These are phyloP conservation scores for Syzygium malaccense DNA, from an alignment of 441 rosid genomes.

Conservation along the genomic window DNA sequence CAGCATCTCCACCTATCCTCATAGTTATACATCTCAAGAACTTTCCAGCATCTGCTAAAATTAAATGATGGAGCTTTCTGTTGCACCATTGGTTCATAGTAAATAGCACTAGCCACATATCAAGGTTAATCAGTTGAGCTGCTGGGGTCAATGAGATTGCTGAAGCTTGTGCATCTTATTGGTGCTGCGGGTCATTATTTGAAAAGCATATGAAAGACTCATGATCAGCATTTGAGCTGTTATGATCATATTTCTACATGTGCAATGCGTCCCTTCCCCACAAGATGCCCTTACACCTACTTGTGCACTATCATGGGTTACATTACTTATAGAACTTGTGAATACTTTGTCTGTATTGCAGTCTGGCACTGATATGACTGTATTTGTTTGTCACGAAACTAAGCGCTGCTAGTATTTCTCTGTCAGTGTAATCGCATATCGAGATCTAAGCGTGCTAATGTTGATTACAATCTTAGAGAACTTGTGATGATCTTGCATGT, in stretches of 20 bases:
- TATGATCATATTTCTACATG: neutral
- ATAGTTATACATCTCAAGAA: neutral
- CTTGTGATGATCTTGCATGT: neutral
- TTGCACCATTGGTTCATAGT: neutral
- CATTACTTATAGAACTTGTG: neutral
- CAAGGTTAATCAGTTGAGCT: neutral
- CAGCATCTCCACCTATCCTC: neutral
- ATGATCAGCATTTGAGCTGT: neutral
- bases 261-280: neutral
- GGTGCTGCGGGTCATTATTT: neutral
- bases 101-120: neutral
- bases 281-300: neutral
- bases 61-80: neutral
- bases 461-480: neutral
- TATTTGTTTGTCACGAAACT: neutral
- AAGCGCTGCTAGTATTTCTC: neutral
- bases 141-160: neutral
- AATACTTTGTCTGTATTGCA: neutral
- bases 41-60: neutral
- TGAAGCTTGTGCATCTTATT: neutral
- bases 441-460: neutral
- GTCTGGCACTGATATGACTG: neutral
- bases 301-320: neutral
- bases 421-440: neutral
- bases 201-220: neutral